phyloP scores from a whole-genome alignment of 2,329 filamentous ascomycete species.

The Penicillium sp. region DNA sequence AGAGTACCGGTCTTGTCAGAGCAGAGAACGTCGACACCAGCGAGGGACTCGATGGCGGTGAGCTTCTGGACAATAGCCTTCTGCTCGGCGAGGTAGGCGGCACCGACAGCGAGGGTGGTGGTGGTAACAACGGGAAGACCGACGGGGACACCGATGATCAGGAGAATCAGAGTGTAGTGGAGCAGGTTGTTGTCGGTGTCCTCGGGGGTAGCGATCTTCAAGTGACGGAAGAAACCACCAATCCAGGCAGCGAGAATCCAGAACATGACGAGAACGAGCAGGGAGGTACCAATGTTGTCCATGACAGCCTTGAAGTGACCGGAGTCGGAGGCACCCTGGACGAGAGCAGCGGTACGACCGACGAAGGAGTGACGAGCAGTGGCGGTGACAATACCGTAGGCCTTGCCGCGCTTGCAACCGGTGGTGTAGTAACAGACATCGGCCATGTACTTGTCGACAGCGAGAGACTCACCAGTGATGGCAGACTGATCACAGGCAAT shows the following conservation, averaged over 20 bases:
- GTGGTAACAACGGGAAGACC: conserved; percentile 79
- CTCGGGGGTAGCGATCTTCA: conserved; percentile 57
- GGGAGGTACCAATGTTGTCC: conserved; percentile 75
- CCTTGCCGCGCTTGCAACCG: conserved; percentile 77
- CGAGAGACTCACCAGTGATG: conserved; percentile 78
- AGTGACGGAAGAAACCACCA: conserved; percentile 74
- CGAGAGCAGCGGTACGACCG: conserved; percentile 72
- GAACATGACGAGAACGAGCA: conserved; percentile 76
- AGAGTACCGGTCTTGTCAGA: conserved; percentile 82
- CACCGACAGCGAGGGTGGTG: conserved; percentile 75
- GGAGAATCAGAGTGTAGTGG: conserved; percentile 68
- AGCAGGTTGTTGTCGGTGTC: conserved; percentile 64
- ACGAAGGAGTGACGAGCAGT: conserved; percentile 74
- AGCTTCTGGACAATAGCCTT: conserved; percentile 80
- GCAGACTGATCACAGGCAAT: conserved; percentile 76
- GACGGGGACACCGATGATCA: conserved; percentile 78
- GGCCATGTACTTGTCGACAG: conserved; percentile 64
- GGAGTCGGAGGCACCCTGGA: conserved; percentile 73
- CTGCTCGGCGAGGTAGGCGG: conserved; percentile 74
- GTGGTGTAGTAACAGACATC: conserved; percentile 77
- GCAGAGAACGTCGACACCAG: conserved; percentile 75
- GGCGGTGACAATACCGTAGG: conserved; percentile 68
- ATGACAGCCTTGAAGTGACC: conserved; percentile 83
- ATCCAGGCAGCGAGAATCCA: conserved; percentile 76
- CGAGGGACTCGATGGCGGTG: conserved; percentile 74